A percentile compares a stretch with the other conserved stretches of the same genome.
phyloP scores from a whole-genome alignment of 1,284 basidiomycete species.

The Mixia osmundae region DNA sequence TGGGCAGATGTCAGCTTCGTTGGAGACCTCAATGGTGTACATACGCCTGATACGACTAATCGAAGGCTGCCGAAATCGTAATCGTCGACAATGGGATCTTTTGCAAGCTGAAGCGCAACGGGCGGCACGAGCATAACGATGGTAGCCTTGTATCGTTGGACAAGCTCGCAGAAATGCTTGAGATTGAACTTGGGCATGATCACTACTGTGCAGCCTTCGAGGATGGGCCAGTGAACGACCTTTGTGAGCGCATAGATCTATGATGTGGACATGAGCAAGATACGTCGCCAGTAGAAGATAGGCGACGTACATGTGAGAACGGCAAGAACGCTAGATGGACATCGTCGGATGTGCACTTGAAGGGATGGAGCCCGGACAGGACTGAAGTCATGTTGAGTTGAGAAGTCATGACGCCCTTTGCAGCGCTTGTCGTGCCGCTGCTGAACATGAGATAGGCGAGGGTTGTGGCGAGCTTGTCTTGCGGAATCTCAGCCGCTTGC shows the following conservation, averaged over 20 bases:
- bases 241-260: constrained; percentile 20
- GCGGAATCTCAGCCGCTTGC: constrained; percentile 1
- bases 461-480: constrained; percentile 9
- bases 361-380: constrained; percentile 4
- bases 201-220: constrained; percentile 35
- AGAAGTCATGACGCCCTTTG: constrained; percentile 17
- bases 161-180: constrained; percentile 37
- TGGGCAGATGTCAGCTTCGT: not conserved
- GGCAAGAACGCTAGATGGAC: constrained; percentile 13
- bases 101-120: constrained; percentile 45
- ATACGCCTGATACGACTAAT: constrained; percentile 49
- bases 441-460: constrained; percentile 15
- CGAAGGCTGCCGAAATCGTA: constrained; percentile 41
- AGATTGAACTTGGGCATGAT: constrained; percentile 53
- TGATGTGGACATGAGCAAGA: constrained; percentile 9
- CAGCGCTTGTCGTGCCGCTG: constrained; percentile 14
- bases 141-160: constrained; percentile 42
- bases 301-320: constrained; percentile 8
- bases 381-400: constrained; percentile 15
- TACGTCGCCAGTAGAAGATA: no score
- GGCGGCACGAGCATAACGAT: constrained; percentile 53
- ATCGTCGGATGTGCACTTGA: constrained; percentile 6
- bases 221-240: constrained; percentile 37
- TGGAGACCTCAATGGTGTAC: constrained; percentile 31
- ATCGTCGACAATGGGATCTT: constrained; percentile 35